These are phyloP conservation scores for Colletotrichum tamarilloi DNA, from an alignment of 2,329 filamentous ascomycete species.

Conservation along the genomic window DNA sequence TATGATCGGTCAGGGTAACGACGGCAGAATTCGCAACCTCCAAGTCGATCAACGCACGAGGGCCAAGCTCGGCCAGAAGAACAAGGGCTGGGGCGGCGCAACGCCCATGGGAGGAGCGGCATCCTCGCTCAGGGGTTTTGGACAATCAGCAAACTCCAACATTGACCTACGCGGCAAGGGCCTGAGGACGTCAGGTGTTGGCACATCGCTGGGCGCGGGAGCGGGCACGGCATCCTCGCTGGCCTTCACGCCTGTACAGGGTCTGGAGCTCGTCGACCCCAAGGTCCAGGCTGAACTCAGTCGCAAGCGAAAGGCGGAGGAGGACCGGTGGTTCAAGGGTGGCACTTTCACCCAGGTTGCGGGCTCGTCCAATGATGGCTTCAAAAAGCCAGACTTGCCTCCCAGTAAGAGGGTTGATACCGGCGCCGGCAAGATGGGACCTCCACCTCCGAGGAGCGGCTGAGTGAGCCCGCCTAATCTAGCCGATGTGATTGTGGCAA, in stretches of 20 bases:
- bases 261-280: conserved; percentile 93
- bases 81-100: conserved; percentile 90
- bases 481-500: neutral
- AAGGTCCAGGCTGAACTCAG: conserved; percentile 89
- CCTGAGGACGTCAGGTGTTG: conserved; percentile 84
- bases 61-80: conserved; percentile 93
- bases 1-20: conserved; percentile 92
- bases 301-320: conserved; percentile 91
- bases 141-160: conserved; percentile 69
- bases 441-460: conserved; percentile 41
- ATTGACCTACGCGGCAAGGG: conserved; percentile 82
- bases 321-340: conserved; percentile 96
- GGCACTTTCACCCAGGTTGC: conserved; percentile 95
- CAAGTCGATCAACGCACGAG: conserved; percentile 94
- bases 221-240: conserved; percentile 82
- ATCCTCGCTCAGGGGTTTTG: conserved; percentile 86
- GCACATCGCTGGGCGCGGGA: conserved; percentile 68
- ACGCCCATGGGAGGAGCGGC: conserved; percentile 74
- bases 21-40: conserved; percentile 86
- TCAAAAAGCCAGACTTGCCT: conserved; percentile 85
- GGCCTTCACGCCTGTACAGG: conserved; percentile 94
- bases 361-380: conserved; percentile 68
- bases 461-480: neutral
- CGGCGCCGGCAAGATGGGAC: conserved; percentile 65
- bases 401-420: conserved; percentile 79